Percentiles rank a stretch among this genome's conserved stretches.
phyloP scores from a whole-genome alignment of 306 rosid species.

The Amphicarpaea edgeworthii region DNA sequence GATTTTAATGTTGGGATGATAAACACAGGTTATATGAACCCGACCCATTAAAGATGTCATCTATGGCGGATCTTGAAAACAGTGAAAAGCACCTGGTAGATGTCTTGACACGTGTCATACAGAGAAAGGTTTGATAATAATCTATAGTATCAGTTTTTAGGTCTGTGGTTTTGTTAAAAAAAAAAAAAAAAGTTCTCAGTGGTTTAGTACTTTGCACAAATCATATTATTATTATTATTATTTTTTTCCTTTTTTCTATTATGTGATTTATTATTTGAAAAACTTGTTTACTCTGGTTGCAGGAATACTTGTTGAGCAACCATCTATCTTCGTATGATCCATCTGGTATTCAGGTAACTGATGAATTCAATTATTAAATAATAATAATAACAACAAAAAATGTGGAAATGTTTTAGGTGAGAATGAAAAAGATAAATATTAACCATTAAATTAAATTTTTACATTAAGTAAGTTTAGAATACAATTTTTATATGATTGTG shows the following conservation, averaged over 20 bases:
- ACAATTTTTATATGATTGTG: not conserved
- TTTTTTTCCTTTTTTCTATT: not conserved
- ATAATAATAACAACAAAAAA: not conserved
- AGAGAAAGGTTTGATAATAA: constrained; percentile 69
- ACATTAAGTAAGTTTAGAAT: not conserved
- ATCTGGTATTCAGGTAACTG: constrained; percentile 60
- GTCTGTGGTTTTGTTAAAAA: no score
- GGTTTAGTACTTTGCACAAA: not conserved
- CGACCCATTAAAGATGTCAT: constrained; percentile 67
- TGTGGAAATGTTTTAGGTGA: not conserved
- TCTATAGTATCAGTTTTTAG: not conserved
- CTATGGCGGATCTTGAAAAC: constrained; percentile 70
- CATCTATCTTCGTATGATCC: constrained; percentile 68
- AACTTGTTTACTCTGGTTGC: constrained; percentile 6
- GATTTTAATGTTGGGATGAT: constrained; percentile 10
- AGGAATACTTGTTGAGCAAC: constrained; percentile 66
- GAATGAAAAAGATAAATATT: not conserved
- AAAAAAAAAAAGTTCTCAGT: no score
- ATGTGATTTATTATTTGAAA: not conserved
- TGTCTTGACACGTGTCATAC: constrained; percentile 69
- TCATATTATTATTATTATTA: no score
- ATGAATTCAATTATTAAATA: not conserved
- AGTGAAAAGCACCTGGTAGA: constrained; percentile 70
- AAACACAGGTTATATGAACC: constrained; percentile 71
- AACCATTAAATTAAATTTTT: not conserved